Evolutionary conservation across 2,329 filamentous ascomycete species (phyloP).

Genomic region (Fusarium armeniacum): DNA sequence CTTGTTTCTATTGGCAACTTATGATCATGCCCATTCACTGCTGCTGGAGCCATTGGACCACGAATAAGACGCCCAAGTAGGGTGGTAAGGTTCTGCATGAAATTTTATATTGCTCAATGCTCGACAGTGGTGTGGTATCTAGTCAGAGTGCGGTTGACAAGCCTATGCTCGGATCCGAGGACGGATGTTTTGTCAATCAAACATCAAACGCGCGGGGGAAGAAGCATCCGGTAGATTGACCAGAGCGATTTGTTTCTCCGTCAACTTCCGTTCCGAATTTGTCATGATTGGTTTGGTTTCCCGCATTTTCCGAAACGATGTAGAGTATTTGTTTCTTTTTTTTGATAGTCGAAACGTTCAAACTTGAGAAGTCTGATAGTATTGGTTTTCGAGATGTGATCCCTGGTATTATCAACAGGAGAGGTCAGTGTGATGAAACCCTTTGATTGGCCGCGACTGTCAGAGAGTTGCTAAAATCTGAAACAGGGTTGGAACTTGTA

Average conservation of each 20-base stretch:
- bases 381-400: constrained; percentile 7
- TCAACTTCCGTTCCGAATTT: constrained; percentile 19
- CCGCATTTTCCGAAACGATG: constrained; percentile 13
- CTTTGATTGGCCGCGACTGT: constrained; percentile 32
- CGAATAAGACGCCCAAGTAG: background rate
- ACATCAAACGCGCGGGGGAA: constrained; percentile 26
- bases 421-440: background rate
- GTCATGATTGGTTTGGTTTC: constrained; percentile 23
- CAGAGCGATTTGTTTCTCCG: constrained; percentile 10
- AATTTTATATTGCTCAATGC: background rate
- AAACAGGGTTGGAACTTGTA: constrained; percentile 41
- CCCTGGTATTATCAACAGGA: constrained; percentile 21
- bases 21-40: background rate
- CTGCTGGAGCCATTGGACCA: background rate
- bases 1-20: background rate
- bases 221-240: constrained; percentile 10
- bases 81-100: constrained; percentile 1
- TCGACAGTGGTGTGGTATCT: constrained; percentile 2
- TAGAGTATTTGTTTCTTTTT: constrained; percentile 17
- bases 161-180: constrained; percentile 24
- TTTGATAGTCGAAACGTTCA: constrained; percentile 17
- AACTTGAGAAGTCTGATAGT: constrained; percentile 6
- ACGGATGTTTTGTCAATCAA: constrained; percentile 30
- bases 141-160: constrained; percentile 5
- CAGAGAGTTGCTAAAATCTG: constrained; percentile 29